Percentiles rank a stretch among this genome's conserved stretches.
Evolutionary conservation across 352 stramenopile species (phyloP).

Genomic region (Globisporangium spinosum): DNA sequence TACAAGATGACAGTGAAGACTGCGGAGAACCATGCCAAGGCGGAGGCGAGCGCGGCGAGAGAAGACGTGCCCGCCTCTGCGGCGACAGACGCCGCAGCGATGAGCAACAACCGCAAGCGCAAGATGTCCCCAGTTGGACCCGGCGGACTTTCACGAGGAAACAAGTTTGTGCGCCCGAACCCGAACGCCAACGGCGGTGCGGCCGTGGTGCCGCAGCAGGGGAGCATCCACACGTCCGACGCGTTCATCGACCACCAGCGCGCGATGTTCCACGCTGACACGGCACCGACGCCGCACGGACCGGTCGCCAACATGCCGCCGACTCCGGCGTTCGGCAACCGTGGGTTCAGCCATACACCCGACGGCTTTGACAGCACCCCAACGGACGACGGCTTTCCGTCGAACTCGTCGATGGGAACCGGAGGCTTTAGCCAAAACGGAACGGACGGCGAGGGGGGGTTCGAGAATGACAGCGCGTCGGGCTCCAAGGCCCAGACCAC

Average conservation of each 20-base stretch:
- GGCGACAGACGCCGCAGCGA: constrained; percentile 1
- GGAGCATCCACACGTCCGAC: constrained; percentile 54
- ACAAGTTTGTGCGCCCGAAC: constrained; percentile 46
- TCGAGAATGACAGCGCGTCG: constrained; percentile 4
- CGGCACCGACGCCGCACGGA: constrained; percentile 76
- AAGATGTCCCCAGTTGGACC: constrained; percentile 57
- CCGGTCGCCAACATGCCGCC: constrained; percentile 76
- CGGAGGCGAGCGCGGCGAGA: constrained; percentile 9
- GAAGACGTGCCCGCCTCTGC: constrained; percentile 9
- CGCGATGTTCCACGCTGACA: constrained; percentile 64
- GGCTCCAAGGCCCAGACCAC: constrained; percentile 35
- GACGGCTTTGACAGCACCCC: constrained; percentile 67
- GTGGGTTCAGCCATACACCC: constrained; percentile 47
- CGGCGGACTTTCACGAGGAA: constrained; percentile 36
- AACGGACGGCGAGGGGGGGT: constrained; percentile 30
- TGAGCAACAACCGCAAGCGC: constrained; percentile 61
- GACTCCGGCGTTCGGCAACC: constrained; percentile 76
- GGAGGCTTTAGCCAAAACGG: constrained; percentile 20
- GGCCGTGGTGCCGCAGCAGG: constrained; percentile 28
- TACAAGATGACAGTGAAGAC: constrained; percentile 13
- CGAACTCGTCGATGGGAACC: constrained; percentile 34
- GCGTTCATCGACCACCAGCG: constrained; percentile 78
- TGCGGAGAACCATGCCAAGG: neutral
- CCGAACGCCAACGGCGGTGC: constrained; percentile 6
- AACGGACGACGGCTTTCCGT: constrained; percentile 38